phyloP scores from a whole-genome alignment of 2,329 filamentous ascomycete species.

The Sporothrix euskadiensis region DNA sequence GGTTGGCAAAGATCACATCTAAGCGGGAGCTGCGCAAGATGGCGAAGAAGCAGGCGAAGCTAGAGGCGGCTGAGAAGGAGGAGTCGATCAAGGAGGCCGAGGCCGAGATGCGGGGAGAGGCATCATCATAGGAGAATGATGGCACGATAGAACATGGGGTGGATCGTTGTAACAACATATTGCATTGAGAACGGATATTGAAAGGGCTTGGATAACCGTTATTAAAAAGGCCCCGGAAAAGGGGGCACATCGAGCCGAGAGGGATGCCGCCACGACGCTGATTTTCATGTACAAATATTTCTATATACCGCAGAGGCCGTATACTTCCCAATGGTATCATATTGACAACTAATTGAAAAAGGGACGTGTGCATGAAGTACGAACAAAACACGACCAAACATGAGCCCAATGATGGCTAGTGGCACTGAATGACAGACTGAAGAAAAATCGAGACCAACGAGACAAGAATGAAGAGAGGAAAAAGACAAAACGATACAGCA shows the following conservation, averaged over 20 bases:
- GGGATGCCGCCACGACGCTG: slow-evolving; percentile 23
- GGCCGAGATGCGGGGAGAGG: slow-evolving; percentile 21
- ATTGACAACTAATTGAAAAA: background rate
- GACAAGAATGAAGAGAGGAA: background rate
- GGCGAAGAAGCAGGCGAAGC: slow-evolving; percentile 16
- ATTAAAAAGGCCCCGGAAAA: background rate
- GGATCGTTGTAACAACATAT: slow-evolving; percentile 17
- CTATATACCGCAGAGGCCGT: slow-evolving; percentile 2
- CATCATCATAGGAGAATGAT: background rate
- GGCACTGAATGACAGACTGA: background rate
- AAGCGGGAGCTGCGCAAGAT: slow-evolving; percentile 27
- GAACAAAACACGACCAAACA: background rate
- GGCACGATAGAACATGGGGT: background rate
- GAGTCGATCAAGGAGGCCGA: slow-evolving; percentile 20
- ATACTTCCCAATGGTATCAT: slow-evolving; percentile 3
- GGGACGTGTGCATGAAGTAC: no score
- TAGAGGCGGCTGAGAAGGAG: slow-evolving; percentile 9
- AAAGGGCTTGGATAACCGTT: background rate
- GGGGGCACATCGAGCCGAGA: background rate
- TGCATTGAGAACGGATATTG: slow-evolving; percentile 4
- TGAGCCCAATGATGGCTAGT: background rate
- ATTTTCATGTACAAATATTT: slow-evolving; percentile 24
- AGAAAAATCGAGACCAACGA: background rate
- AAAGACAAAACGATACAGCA: background rate
- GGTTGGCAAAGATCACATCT: slow-evolving; percentile 18